These are phyloP conservation scores for Elsinoe necatrix DNA, from an alignment of 2,329 filamentous ascomycete species.

Conservation along the genomic window DNA sequence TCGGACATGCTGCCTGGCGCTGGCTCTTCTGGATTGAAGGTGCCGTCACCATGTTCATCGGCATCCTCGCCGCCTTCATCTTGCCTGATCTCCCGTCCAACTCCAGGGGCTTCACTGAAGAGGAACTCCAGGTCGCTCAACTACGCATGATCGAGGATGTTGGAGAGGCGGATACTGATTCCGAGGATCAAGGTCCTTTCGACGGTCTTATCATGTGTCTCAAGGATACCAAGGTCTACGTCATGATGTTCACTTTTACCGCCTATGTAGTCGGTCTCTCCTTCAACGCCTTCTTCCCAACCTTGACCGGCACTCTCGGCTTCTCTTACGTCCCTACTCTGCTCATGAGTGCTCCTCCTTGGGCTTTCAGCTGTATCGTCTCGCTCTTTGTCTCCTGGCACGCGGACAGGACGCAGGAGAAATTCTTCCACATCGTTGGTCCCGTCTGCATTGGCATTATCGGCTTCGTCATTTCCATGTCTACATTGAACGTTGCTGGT, in stretches of 20 bases:
- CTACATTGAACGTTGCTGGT: slow-evolving; percentile 47
- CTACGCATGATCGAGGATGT: slow-evolving; percentile 30
- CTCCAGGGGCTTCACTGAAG: slow-evolving; percentile 30
- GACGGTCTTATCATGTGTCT: slow-evolving; percentile 21
- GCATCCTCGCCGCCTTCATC: slow-evolving; percentile 49
- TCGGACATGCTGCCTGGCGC: slow-evolving; percentile 50
- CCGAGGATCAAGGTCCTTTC: slow-evolving; percentile 38
- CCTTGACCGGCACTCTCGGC: slow-evolving; percentile 32
- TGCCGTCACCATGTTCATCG: slow-evolving; percentile 53
- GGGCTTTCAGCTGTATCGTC: slow-evolving; percentile 24
- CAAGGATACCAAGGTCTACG: slow-evolving; percentile 22
- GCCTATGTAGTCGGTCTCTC: slow-evolving; percentile 14
- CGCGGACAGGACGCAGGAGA: slow-evolving; percentile 25
- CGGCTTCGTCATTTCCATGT: slow-evolving; percentile 54
- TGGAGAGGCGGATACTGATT: slow-evolving; percentile 29
- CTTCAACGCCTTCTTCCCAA: slow-evolving; percentile 29
- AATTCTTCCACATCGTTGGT: slow-evolving; percentile 52
- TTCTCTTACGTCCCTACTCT: slow-evolving; percentile 31
- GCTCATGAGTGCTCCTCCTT: slow-evolving; percentile 29
- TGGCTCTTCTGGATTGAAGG: slow-evolving; percentile 39
- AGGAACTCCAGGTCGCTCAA: slow-evolving; percentile 32
- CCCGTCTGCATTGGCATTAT: slow-evolving; percentile 47
- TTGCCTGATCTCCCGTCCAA: slow-evolving; percentile 36
- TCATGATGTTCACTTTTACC: slow-evolving; percentile 15
- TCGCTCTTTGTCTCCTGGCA: slow-evolving; percentile 19